Base-by-base conservation (phyloP, 768 basidiomycete genomes). In the Cyclocybe aegerita region DNA sequence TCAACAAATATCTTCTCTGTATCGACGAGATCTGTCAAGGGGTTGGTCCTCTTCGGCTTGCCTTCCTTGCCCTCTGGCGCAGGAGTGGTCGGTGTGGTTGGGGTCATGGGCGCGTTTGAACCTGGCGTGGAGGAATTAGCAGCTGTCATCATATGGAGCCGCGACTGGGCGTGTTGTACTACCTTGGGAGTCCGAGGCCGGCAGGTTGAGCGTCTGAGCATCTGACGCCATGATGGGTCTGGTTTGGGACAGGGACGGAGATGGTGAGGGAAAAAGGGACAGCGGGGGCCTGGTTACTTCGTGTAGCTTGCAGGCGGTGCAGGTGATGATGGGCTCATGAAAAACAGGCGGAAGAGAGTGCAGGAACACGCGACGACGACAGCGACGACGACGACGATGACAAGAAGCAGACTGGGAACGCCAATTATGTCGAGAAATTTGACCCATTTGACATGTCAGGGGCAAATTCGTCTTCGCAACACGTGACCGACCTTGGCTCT, bases 1-100 rank as follows among this genome's bases (percentile, higher is more conserved):
- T 96, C 93, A 9, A 98, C 94, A 71, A 96, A 99, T 17, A 76
- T 60, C 71, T 87, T 92, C 73, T 99, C 97, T 15, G 90, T 95
- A 63, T 95, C 91, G 49, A 98, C 86, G 53, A 99, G 85, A 72
- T 99, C 96, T 6, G 79, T 79, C 48, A 99, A 76, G 17, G 93
- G 94, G 64, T 95, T 98, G 9, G 78, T 62, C 59, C 55, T 54
- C 70, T 78, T 88, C 15, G 76, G 56, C 62, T 76, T 86, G 31
- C 70, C 68, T 37, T 76, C 79, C 62, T 76, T 86, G 31, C 70
- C 68, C 36, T 76, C 79, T 32, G 72, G 44, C n/a, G 47, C 56
- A 7, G 53, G 61, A 29, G 52, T 57, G 38, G 51, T 61, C 15
- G 65, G 71, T 9, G 70, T 71, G 12, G 67, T 60, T 36, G 78